phyloP scores from a whole-genome alignment of 176 grass and related monocot genomes.

The Puccinellia tenuiflora region DNA sequence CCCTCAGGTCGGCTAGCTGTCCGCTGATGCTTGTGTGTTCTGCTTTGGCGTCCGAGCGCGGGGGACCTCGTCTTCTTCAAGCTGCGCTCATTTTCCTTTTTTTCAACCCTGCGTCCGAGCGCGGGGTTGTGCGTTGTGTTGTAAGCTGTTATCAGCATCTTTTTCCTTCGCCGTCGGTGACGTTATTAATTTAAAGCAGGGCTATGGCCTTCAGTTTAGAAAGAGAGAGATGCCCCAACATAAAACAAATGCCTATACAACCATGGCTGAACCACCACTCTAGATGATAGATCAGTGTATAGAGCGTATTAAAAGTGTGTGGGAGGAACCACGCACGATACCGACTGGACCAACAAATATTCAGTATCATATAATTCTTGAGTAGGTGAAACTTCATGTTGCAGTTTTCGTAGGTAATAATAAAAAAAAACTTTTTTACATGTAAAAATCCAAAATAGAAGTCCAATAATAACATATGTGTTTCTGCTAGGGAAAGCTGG shows the following conservation, averaged over 20 bases:
- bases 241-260: conserved; percentile 16
- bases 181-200: no score
- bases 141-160: no score
- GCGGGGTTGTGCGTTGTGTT: no score
- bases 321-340: not conserved
- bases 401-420: not conserved
- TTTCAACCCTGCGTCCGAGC: no score
- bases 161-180: no score
- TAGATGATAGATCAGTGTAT: conserved; percentile 11
- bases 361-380: not conserved
- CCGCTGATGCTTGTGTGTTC: no score
- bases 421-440: not conserved
- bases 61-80: no score
- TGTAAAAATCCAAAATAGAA: not conserved
- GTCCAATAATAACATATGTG: not conserved
- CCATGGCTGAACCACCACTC: conserved; percentile 30
- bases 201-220: no score
- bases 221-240: not conserved
- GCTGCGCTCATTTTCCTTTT: no score
- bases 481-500: not conserved
- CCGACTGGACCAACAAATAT: not conserved
- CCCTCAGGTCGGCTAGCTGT: no score
- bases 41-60: no score
- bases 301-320: conserved; percentile 1
- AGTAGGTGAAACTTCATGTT: not conserved